Evolutionary conservation across 371 early-diverging fungal genomes (phyloP), one percentile per base, ranked within the genome.

Genomic region (Mucor plumbeus): DNA sequence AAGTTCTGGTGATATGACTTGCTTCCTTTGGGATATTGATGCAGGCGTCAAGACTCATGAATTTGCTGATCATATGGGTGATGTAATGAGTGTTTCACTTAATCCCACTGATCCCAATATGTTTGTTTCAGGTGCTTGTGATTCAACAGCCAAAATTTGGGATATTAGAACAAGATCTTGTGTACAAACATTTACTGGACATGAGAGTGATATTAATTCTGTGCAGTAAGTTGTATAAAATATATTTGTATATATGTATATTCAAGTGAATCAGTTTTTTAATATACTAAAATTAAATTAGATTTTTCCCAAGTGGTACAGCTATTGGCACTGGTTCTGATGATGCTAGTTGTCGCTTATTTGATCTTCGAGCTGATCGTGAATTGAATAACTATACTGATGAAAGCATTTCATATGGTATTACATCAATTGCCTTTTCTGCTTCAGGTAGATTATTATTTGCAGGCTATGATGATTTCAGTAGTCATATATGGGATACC

Each of bases 1-100:
- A 1, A 82, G 88, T 15, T 95, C 95, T 41, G 99, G 99, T 38
- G 99, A 99, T 78, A 99, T 95, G 94, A 90, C 94, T 64, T 97
- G 98, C 77, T 94, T 97, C 87, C 89, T 99, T 35, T 99, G 99
- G 99, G 99, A 99, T 80, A 93, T 99, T 71, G 98, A 97, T 80
- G 95, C 97, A 1, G 97, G 97, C 50, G 89, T 94, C 73, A 96
- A 96, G 80, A 87, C 91, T 17, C 83, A 91, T 64, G 97, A 97
- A 72, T 99, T 97, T 76, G 91, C 80, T 58, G 99, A 97, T 73
- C 99, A 99, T 75, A 92, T 94, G 9, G 98, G 97, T 36, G 99
- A 99, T 74, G 98, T 99, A 44, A 99, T 99, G 98, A 93, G 74
- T 41, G 68, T 76, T 11, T 75, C 68, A 15, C 66, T 88, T 82